Evolutionary conservation across 169 alveolate species (phyloP).

Genomic region (Perkinsus marinus): DNA sequence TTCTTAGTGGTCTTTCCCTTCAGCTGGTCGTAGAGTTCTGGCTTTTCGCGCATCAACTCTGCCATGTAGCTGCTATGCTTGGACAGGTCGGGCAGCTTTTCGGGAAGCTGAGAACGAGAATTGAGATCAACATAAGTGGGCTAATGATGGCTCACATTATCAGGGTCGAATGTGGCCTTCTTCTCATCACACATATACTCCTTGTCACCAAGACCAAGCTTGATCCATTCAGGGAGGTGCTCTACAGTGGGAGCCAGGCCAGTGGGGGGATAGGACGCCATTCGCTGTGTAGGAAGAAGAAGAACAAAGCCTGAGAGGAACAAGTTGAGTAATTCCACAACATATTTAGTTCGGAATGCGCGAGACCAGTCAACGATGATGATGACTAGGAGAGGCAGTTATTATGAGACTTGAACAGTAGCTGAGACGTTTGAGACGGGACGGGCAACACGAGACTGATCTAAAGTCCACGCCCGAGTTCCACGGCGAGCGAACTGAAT

Average conservation of each 20-base stretch:
- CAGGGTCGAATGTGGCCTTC: conserved; percentile 6
- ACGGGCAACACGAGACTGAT: no score
- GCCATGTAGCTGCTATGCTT: conserved; percentile 3
- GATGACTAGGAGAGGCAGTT: no score
- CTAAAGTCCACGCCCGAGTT: no score
- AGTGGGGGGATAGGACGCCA: not conserved
- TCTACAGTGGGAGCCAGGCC: conserved; percentile 6
- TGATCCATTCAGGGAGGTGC: conserved; percentile 9
- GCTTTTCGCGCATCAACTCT: not conserved
- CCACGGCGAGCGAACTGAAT: no score
- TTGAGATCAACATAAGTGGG: not conserved
- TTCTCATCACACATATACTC: conserved; percentile 7
- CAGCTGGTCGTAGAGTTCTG: conserved; percentile 3
- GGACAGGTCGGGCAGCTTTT: conserved; percentile 4
- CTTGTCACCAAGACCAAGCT: conserved; percentile 1
- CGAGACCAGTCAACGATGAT: no score
- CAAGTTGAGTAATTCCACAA: no score
- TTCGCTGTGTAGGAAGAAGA: no score
- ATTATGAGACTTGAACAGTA: no score
- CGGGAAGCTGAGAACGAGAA: not conserved
- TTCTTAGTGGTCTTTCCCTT: not conserved
- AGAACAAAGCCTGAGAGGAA: no score
- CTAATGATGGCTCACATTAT: not conserved
- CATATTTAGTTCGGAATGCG: no score
- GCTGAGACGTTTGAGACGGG: no score